These are phyloP conservation scores for Aspergillus carbonarius DNA, from an alignment of 2,329 filamentous ascomycete species.

Conservation along the genomic window DNA sequence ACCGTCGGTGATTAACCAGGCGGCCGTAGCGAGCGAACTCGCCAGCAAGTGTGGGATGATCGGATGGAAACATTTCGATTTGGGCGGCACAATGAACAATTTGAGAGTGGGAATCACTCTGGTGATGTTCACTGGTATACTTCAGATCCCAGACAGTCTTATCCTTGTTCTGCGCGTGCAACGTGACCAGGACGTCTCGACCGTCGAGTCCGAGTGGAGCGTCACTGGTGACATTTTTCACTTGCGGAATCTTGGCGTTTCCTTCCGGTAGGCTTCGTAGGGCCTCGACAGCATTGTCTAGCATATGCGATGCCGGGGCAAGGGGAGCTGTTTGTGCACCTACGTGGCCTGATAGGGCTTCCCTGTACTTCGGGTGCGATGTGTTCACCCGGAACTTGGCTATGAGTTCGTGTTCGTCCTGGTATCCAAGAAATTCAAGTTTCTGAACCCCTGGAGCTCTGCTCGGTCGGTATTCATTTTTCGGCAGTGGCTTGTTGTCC, in stretches of 20 bases:
- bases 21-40: slow-evolving; percentile 19
- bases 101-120: not conserved
- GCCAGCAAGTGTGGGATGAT: not conserved
- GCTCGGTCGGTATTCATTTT: too few relatives aligned
- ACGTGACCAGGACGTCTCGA: slow-evolving; percentile 12
- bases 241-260: slow-evolving; percentile 10
- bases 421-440: slow-evolving; percentile 14
- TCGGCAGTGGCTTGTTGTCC: slow-evolving; percentile 21
- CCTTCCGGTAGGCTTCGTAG: slow-evolving; percentile 16
- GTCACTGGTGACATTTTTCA: slow-evolving; percentile 17
- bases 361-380: slow-evolving; percentile 10
- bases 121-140: slow-evolving; percentile 8
- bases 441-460: not conserved
- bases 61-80: slow-evolving; percentile 7
- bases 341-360: slow-evolving; percentile 16
- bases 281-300: slow-evolving; percentile 19
- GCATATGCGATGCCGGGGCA: slow-evolving; percentile 16
- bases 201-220: slow-evolving; percentile 15
- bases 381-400: slow-evolving; percentile 19
- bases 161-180: not conserved
- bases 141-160: slow-evolving; percentile 13
- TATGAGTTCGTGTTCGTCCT: slow-evolving; percentile 3
- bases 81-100: slow-evolving; percentile 15
- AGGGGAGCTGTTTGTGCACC: slow-evolving; percentile 16
- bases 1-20: slow-evolving; percentile 16